phyloP scores from a whole-genome alignment of 2,329 filamentous ascomycete genomes.

The Aspergillus novoparasiticus region DNA sequence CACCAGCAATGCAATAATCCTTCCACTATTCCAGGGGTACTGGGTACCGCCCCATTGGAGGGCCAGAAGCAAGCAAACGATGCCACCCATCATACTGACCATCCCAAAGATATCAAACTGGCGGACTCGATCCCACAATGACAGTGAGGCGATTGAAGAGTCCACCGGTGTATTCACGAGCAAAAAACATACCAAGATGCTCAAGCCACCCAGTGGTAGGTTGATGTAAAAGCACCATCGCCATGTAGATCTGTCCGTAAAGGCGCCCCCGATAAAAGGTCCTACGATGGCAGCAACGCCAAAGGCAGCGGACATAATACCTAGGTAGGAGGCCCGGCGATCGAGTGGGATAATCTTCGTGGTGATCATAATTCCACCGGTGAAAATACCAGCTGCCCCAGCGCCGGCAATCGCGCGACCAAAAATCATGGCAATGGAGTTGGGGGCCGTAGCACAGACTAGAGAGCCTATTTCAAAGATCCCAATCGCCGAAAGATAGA shows the following conservation, averaged over 20 bases:
- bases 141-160: no score
- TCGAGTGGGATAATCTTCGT: no score
- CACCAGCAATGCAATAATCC: slow-evolving; percentile 56
- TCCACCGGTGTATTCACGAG: no score
- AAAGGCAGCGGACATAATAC: no score
- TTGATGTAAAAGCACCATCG: no score
- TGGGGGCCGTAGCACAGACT: background rate
- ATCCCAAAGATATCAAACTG: slow-evolving; percentile 55
- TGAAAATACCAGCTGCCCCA: background rate
- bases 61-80: slow-evolving; percentile 57
- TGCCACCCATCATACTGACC: slow-evolving; percentile 52
- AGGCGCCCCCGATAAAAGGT: no score
- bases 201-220: no score
- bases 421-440: background rate
- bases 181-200: no score
- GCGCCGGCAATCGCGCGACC: background rate
- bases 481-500: background rate
- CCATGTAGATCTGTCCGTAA: no score
- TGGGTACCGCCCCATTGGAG: slow-evolving; percentile 60
- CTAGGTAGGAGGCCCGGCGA: no score
- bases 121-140: background rate
- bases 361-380: background rate
- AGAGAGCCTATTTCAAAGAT: background rate
- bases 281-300: no score
- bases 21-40: slow-evolving; percentile 53